These are phyloP conservation scores for Thuidium tamariscinum DNA, from an alignment of 225 moss, liverwort and hornwort genomes.

Conservation along the genomic window DNA sequence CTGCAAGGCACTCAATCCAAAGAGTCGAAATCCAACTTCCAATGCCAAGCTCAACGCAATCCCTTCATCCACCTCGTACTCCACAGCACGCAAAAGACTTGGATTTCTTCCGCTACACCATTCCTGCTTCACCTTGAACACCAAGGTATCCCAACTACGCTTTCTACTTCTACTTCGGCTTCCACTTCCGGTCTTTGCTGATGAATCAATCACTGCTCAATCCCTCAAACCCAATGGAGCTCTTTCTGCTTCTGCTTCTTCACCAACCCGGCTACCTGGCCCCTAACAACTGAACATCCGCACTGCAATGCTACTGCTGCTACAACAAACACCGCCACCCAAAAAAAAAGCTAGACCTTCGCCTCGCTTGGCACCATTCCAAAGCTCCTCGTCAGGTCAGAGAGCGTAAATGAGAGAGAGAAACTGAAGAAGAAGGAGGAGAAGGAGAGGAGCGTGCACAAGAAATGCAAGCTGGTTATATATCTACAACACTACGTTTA, in stretches of 20 bases:
- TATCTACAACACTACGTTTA: background rate
- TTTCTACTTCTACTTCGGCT: background rate
- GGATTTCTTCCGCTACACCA: background rate
- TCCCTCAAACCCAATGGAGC: background rate
- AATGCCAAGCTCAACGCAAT: background rate
- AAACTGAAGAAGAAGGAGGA: background rate
- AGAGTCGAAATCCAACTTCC: background rate
- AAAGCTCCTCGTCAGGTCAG: background rate
- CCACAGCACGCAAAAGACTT: background rate
- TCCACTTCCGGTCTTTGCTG: background rate
- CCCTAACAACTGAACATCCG: background rate
- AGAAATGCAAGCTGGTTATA: slow-evolving; percentile 13
- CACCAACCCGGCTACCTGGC: background rate
- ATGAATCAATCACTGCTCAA: background rate
- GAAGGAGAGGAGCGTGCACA: background rate
- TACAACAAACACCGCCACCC: background rate
- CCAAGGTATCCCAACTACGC: background rate
- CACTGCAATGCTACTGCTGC: background rate
- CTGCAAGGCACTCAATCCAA: background rate
- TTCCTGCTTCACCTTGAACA: background rate
- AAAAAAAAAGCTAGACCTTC: background rate
- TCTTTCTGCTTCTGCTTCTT: background rate
- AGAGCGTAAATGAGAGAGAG: background rate
- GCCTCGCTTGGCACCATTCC: background rate
- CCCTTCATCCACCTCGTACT: background rate